These are phyloP conservation scores for Chernovozyma aurita DNA, from an alignment of 1,139 yeast genomes.

Conservation along the genomic window DNA sequence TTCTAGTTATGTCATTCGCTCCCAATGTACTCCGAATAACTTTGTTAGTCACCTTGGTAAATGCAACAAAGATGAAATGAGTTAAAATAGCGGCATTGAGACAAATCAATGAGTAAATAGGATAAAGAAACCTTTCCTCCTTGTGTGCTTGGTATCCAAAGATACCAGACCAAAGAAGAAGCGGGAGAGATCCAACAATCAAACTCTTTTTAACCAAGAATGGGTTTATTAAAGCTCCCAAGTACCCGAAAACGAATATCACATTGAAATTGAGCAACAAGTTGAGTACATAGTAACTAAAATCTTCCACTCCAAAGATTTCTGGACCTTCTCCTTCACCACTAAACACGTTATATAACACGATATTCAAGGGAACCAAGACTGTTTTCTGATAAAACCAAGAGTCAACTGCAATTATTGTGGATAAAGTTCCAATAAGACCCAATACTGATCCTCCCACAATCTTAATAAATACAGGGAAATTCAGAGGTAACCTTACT, in stretches of 20 bases:
- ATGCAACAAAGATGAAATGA: slow-evolving; percentile 18
- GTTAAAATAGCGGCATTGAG: slow-evolving; percentile 58
- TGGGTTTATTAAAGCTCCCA: slow-evolving; percentile 20
- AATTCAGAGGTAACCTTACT: no score
- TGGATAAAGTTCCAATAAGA: slow-evolving; percentile 24
- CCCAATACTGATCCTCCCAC: slow-evolving; percentile 14
- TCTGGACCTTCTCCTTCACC: slow-evolving; percentile 80
- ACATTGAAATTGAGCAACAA: slow-evolving; percentile 70
- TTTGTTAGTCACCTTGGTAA: no score
- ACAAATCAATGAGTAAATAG: slow-evolving; percentile 68
- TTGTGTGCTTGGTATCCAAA: slow-evolving; percentile 82
- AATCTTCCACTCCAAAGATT: slow-evolving; percentile 88
- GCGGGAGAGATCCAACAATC: slow-evolving; percentile 22
- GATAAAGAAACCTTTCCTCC: slow-evolving; percentile 88
- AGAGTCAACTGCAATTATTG: slow-evolving; percentile 52
- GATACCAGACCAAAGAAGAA: slow-evolving; percentile 61
- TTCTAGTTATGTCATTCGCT: no score
- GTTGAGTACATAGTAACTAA: slow-evolving; percentile 66
- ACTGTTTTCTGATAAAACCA: slow-evolving; percentile 57
- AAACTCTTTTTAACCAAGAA: slow-evolving; percentile 7
- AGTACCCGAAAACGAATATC: slow-evolving; percentile 42
- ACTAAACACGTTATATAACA: slow-evolving; percentile 75
- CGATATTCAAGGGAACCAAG: slow-evolving; percentile 78
- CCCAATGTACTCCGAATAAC: no score
- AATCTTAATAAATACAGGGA: slow-evolving; percentile 9